Conservation (phyloP, 345 rosid genomes). For the Eucalyptus camaldulensis region DNA sequence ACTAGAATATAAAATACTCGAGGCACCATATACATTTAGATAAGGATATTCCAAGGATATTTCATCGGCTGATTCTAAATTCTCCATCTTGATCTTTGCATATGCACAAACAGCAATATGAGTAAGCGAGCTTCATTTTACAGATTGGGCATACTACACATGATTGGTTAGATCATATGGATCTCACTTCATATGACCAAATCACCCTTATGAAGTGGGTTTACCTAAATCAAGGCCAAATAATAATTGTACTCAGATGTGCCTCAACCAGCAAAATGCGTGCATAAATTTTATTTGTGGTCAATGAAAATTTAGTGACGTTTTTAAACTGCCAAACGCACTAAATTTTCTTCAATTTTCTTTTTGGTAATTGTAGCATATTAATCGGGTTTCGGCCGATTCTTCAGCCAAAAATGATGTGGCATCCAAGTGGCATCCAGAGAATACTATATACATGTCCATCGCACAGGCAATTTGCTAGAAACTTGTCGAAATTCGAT, state of each 20-base stretch:
- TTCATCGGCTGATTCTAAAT: background rate
- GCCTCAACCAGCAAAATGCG: background rate
- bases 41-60: background rate
- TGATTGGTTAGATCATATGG: background rate
- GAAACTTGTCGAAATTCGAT: background rate
- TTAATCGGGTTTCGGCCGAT: background rate
- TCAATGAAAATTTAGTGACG: background rate
- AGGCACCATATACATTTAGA: background rate
- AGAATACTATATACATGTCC: background rate
- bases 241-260: background rate
- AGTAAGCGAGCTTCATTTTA: background rate
- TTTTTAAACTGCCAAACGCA: background rate
- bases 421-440: background rate
- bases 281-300: background rate
- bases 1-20: background rate
- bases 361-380: background rate
- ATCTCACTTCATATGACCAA: fast-evolving
- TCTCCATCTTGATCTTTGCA: background rate
- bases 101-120: background rate
- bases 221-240: background rate
- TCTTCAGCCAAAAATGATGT: background rate
- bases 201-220: background rate
- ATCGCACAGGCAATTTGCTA: background rate
- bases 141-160: background rate
- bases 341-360: background rate